Base-by-base conservation (phyloP, 352 stramenopile species). In the Phytopythium montanum region DNA sequence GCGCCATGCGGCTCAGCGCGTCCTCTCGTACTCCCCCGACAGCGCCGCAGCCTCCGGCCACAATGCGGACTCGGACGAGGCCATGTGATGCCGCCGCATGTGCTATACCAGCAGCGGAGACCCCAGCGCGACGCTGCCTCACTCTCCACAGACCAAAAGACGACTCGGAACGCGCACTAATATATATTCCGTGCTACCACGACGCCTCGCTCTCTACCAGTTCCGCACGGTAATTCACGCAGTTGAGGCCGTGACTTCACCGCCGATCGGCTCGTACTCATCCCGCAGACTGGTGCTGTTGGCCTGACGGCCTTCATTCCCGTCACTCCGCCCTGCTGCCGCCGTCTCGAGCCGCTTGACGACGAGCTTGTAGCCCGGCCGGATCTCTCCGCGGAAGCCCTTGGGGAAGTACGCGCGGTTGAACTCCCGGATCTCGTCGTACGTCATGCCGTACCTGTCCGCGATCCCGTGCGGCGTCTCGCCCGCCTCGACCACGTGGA, bases 361-460 rank as follows among this genome's bases (percentile, higher is more conserved):
- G 19, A 95, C 85, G 34, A 95, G 66, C 62, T 93, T 95, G 70
- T 87, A 87, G 36, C 78, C 83, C 14, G 74, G 72, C 5, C 69
- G 77, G 59, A 95, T 93, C 64, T 92, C 78, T 38, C 85, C 85
- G 12, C 82, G 80, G 65, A 88, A 95, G 54, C 85, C 85, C 62
- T 92, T 93, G 21, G 85, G 85, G 60, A 95, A 95, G 67, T 92
- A 95, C 23, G 76, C 80, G 52, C 85, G 85, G 60, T 95, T 95
- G 63, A 66, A 93, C 68, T 93, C 85, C 33, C 85, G 85, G 61
- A 95, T 73, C 68, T 93, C 83, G 34, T 95, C 85, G 57, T 90
- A 90, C 54, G 76, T 92, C 85, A 95, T 95, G 42, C 63, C 68
- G 68, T 89, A 95, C 31, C 54, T 60, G 34, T 68, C 70, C 0